A percentile compares a stretch with the other conserved stretches of the same genome.
These are phyloP conservation scores for Sarocladiaceae sp. DNA, from an alignment of 2,329 filamentous ascomycete genomes.

Conservation along the genomic window DNA sequence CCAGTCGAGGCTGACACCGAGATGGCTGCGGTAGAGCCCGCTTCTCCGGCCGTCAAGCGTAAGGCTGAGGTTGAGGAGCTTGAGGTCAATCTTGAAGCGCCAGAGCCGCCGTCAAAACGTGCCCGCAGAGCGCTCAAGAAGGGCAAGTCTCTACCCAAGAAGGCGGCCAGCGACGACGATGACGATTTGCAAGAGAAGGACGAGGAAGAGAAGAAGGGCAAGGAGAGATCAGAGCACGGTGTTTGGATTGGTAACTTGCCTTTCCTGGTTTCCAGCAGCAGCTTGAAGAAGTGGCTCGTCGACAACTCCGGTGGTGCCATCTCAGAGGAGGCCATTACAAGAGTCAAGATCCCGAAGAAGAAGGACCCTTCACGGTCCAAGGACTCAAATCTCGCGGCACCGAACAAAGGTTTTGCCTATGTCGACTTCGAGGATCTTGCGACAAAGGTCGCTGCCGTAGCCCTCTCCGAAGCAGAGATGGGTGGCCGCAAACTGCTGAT, in stretches of 20 bases:
- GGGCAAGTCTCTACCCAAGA: conserved; percentile 54
- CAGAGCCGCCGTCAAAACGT: conserved; percentile 93
- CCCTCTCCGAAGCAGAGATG: conserved; percentile 79
- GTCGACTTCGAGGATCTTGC: conserved; percentile 76
- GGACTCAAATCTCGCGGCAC: conserved; percentile 13
- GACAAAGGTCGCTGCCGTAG: conserved; percentile 74
- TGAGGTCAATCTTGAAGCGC: conserved; percentile 83
- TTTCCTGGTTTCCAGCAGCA: conserved; percentile 72
- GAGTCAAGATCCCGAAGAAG: conserved; percentile 72
- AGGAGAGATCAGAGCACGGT: conserved; percentile 71
- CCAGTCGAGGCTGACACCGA: no score
- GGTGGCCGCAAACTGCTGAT: conserved; percentile 79
- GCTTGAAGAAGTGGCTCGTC: conserved; percentile 77
- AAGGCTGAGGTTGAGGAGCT: conserved; percentile 70
- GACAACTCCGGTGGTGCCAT: conserved; percentile 64
- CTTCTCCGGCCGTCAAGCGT: conserved; percentile 51
- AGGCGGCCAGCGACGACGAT: conserved; percentile 31
- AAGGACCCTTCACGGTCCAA: conserved; percentile 40
- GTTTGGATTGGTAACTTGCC: conserved; percentile 96
- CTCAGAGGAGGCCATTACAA: conserved; percentile 68
- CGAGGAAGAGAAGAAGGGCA: conserved; percentile 31
- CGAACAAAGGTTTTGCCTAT: conserved; percentile 95
- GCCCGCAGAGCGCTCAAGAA: conserved; percentile 88
- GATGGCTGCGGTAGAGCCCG: conserved; percentile 10
- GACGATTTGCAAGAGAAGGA: conserved; percentile 22